These are phyloP conservation scores for Trichosporon asahii DNA, from an alignment of 1,284 basidiomycete species.

Conservation along the genomic window DNA sequence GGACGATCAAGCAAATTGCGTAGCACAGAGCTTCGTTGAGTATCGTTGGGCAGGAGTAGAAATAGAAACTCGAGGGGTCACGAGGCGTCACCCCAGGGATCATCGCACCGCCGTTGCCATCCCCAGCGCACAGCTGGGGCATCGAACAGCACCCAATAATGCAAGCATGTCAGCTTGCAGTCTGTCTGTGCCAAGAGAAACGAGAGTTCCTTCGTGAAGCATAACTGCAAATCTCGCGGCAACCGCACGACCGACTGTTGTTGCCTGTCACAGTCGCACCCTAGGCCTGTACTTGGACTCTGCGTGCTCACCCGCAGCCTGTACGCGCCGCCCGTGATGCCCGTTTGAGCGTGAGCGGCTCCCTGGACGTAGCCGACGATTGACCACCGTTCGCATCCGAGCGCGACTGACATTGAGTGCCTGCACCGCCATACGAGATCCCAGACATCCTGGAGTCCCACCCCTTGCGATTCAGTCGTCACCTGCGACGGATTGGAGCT, in stretches of 20 bases:
- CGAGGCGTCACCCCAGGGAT: neutral
- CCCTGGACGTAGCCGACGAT: neutral
- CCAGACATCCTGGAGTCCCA: neutral
- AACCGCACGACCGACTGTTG: neutral
- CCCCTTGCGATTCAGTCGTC: neutral
- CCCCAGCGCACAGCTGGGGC: neutral
- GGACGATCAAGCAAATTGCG: neutral
- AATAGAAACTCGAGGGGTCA: conserved; percentile 1
- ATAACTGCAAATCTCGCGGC: neutral
- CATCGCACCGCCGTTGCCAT: neutral
- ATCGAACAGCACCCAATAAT: neutral
- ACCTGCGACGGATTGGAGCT: neutral
- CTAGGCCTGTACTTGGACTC: neutral
- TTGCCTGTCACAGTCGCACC: too few species aligned
- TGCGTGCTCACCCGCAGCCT: too few species aligned
- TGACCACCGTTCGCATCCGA: neutral
- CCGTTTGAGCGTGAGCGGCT: neutral
- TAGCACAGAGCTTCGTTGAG: neutral
- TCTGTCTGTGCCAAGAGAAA: neutral
- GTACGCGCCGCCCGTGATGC: too few species aligned
- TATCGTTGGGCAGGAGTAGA: neutral
- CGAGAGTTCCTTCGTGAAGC: neutral
- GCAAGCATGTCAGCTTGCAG: too few species aligned
- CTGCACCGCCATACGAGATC: neutral
- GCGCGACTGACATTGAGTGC: neutral